Evolutionary conservation across 257 asterid species (phyloP).

Genomic region (Leptodermis oblonga): DNA sequence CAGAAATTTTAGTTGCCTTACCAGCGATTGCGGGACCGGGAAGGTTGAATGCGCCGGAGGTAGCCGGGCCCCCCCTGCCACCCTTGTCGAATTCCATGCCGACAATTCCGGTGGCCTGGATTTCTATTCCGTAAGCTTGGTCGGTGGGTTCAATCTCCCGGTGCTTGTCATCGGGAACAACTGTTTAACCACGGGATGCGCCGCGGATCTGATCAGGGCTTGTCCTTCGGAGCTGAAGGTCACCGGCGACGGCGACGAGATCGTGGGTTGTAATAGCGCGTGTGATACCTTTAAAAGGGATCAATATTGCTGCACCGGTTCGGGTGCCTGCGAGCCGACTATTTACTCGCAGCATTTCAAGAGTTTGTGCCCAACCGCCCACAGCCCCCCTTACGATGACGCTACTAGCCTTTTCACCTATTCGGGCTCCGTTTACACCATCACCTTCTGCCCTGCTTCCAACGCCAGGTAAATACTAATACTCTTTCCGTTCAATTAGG

Average conservation of each 20-base stretch:
- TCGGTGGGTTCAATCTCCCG: constrained; percentile 86
- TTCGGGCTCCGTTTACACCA: constrained; percentile 46
- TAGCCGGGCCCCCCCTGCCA: constrained; percentile 56
- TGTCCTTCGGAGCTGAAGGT: constrained; percentile 76
- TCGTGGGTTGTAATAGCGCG: constrained; percentile 83
- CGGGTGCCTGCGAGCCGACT: constrained; percentile 64
- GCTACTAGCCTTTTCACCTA: constrained; percentile 62
- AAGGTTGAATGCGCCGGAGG: constrained; percentile 37
- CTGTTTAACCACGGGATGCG: constrained; percentile 62
- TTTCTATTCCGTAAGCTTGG: constrained; percentile 79
- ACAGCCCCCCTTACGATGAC: constrained; percentile 67
- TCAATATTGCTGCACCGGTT: constrained; percentile 83
- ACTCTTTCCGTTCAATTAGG: too few species aligned
- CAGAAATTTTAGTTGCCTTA: constrained; percentile 62
- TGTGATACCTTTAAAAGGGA: constrained; percentile 64
- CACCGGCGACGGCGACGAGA: constrained; percentile 33
- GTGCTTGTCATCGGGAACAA: constrained; percentile 65
- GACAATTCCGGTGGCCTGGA: constrained; percentile 24
- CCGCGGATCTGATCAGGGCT: constrained; percentile 52
- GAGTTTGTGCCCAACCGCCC: constrained; percentile 76
- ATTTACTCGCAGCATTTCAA: constrained; percentile 56
- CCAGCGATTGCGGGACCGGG: constrained; percentile 91
- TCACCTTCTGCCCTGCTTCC: constrained; percentile 77
- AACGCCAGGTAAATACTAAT: constrained; percentile 49
- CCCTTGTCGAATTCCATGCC: constrained; percentile 54